phyloP scores from a whole-genome alignment of 371 early-diverging fungal genomes.

The Dichotomocladium elegans region DNA sequence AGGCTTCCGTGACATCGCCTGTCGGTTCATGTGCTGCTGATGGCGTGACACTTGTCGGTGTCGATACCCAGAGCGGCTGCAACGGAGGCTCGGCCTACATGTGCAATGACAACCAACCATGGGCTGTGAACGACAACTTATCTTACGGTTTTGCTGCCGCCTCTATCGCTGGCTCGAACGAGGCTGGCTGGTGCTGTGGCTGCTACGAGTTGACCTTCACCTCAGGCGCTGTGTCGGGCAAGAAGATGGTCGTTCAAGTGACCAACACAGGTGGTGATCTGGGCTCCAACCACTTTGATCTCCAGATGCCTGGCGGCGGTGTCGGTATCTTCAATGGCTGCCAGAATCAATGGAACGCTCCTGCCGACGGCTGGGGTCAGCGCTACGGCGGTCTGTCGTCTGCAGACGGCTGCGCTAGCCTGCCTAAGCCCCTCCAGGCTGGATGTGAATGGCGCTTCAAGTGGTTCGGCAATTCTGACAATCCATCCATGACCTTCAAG shows the following conservation, averaged over 20 bases:
- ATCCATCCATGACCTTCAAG: constrained; percentile 36
- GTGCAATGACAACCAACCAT: constrained; percentile 47
- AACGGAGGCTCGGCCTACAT: constrained; percentile 34
- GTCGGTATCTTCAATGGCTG: constrained; percentile 47
- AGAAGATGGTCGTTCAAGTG: constrained; percentile 44
- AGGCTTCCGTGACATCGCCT: constrained; percentile 25
- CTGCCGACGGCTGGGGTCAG: constrained; percentile 33
- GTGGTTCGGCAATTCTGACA: constrained; percentile 41
- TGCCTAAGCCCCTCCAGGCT: constrained; percentile 35
- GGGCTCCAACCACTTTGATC: constrained; percentile 37
- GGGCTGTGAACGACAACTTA: constrained; percentile 30
- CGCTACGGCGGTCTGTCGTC: constrained; percentile 37
- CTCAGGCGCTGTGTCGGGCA: constrained; percentile 26
- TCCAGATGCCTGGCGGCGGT: constrained; percentile 50
- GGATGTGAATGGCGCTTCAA: constrained; percentile 42
- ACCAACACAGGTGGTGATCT: constrained; percentile 48
- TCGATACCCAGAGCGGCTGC: constrained; percentile 30
- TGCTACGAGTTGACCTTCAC: constrained; percentile 46
- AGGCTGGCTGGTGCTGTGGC: constrained; percentile 40
- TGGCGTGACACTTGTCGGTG: constrained; percentile 25
- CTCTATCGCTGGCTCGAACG: constrained; percentile 22
- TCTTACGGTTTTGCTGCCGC: constrained; percentile 49
- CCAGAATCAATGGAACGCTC: constrained; percentile 27
- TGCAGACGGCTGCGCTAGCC: constrained; percentile 18
- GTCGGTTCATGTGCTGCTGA: constrained; percentile 30